Evolutionary conservation across 2,329 filamentous ascomycete species (phyloP), one percentile per base, ranked within the genome.

Genomic region (Nemania serpens): DNA sequence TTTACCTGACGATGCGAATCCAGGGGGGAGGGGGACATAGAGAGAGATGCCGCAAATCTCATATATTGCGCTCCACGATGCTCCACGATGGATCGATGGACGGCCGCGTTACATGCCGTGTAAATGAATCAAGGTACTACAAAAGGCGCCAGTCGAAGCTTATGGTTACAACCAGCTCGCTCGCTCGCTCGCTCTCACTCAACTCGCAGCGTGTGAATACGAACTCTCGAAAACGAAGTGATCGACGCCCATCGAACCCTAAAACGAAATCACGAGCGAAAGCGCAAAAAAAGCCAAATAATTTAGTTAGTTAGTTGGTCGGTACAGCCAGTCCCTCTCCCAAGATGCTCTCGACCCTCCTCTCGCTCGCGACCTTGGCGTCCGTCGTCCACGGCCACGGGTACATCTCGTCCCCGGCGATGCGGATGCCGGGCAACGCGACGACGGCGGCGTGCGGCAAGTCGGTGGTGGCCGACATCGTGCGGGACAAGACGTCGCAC

Each of bases 401-500:
- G 5, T 68, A 69, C 58, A 70, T 73, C 58, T 49, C 66, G 17
- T 58, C 61, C 1, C 70, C 71, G 2, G 51, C 67, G 6, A 66
- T 67, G 49, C 70, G 71, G 5, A 60, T 58, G 15, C 64, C 68
- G 1, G 69, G 70, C 33, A 55, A 66, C 55, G 66, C 70, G 5
- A 66, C 70, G 4, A 48, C 61, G 5, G 61, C 68, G 2, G 71
- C 70, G 2, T 73, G 71, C 63, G 71, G 71, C 1, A 9, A n/a
- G 15, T 55, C 62, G 5, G 68, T 72, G 17, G 69, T 69, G 2
- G 48, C 58, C 42, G 66, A 68, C 62, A 68, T 73, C 60, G 59
- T 62, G 49, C n/a, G 18, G 3, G 70, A 72, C 68, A 58, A 66
- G 60, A 73, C 71, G 22, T 73, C 71, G 59, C 69, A 73, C 68